Percentiles rank a stretch among this genome's conserved stretches.
Evolutionary conservation across 176 grass and related monocot species (phyloP).

Genomic region (Rhipidocladum racemiflorum): DNA sequence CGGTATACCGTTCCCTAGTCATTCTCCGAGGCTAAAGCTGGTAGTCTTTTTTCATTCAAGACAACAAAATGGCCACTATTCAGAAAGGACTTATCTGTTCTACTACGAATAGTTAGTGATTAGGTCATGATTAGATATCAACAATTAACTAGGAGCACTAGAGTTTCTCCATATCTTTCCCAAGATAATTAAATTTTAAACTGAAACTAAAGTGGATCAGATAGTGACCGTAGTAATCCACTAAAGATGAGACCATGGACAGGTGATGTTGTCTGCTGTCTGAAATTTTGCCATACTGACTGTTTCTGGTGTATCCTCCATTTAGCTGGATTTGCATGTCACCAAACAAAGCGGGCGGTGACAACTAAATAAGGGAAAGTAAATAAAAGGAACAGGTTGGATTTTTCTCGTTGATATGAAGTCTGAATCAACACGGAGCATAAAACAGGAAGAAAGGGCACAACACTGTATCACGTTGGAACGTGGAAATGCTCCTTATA

Average conservation of each 20-base stretch:
- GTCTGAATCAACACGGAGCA: neutral
- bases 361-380: neutral
- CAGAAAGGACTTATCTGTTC: conserved; percentile 4
- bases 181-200: neutral
- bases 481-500: conserved; percentile 4
- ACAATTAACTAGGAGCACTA: neutral
- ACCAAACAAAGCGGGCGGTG: neutral
- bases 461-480: neutral
- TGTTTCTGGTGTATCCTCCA: conserved; percentile 2
- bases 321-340: conserved; percentile 20
- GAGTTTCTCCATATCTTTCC: neutral
- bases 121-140: neutral
- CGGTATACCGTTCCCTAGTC: too few relatives aligned
- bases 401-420: neutral
- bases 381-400: neutral
- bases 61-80: conserved; percentile 10
- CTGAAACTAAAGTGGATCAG: conserved; percentile 8
- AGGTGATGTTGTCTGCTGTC: neutral
- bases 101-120: neutral
- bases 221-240: neutral
- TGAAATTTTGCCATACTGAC: neutral
- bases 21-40: too few relatives aligned
- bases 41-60: neutral
- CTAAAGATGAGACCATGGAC: neutral
- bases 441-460: conserved; percentile 12